Conservation (phyloP, 2,329 filamentous ascomycete species). For the Aspergillus sp. region DNA sequence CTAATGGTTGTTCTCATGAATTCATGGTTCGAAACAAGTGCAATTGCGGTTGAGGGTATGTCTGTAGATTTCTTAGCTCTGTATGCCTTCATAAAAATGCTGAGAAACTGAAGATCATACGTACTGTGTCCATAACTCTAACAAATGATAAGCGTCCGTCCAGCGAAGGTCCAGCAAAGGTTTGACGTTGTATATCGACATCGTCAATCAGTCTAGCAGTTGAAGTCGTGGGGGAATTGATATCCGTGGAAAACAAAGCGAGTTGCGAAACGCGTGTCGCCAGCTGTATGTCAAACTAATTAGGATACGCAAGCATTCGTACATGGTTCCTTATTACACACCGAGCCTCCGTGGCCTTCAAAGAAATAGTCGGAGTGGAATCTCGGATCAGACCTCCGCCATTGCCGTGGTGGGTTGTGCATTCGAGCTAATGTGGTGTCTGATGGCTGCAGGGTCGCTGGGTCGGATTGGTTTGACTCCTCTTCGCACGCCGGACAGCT, state of each 20-base stretch:
- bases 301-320: background rate
- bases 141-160: background rate
- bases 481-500: slow-evolving; percentile 9
- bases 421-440: background rate
- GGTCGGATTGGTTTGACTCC: background rate
- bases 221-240: background rate
- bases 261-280: background rate
- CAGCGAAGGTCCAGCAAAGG: background rate
- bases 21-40: background rate
- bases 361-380: background rate
- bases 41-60: background rate
- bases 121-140: background rate
- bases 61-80: background rate
- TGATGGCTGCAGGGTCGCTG: background rate
- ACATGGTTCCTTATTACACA: background rate
- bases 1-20: background rate
- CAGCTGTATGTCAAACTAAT: background rate
- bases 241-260: background rate
- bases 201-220: background rate
- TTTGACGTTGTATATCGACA: background rate
- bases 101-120: background rate
- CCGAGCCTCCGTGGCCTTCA: background rate
- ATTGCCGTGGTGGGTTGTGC: background rate
- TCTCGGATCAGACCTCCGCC: background rate
- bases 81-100: background rate